Conservation (phyloP, 2,329 filamentous ascomycete genomes). For the Pseudogymnoascus destructans region DNA sequence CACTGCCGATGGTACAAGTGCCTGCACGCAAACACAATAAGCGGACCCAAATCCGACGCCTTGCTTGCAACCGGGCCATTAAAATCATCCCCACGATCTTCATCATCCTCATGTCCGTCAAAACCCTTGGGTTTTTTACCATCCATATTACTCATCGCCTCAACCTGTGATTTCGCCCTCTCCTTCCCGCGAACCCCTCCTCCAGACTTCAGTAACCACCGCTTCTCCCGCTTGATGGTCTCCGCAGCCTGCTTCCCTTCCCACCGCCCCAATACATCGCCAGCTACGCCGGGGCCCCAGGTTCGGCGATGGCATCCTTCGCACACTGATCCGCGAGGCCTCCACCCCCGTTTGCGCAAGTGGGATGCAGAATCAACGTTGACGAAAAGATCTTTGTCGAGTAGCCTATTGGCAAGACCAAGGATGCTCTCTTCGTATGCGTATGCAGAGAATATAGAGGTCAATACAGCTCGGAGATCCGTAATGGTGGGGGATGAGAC, state of each 20-base stretch:
- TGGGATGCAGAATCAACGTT: conserved; percentile 63
- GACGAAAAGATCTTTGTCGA: conserved; percentile 80
- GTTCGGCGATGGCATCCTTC: conserved; percentile 70
- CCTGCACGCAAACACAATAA: conserved; percentile 57
- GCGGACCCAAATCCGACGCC: conserved; percentile 43
- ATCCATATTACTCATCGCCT: neutral
- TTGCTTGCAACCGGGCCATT: conserved; percentile 22
- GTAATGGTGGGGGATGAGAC: conserved; percentile 72
- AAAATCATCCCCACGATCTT: conserved; percentile 26
- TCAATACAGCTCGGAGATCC: conserved; percentile 71
- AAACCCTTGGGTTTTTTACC: conserved; percentile 38
- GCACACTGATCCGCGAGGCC: conserved; percentile 73
- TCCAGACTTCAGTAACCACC: conserved; percentile 23
- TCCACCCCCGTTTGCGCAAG: conserved; percentile 75
- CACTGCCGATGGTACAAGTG: conserved; percentile 60
- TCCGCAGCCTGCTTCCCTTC: conserved; percentile 45
- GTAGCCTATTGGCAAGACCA: conserved; percentile 66
- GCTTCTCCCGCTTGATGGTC: conserved; percentile 29
- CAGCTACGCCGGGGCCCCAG: conserved; percentile 79
- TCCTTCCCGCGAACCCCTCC: conserved; percentile 21
- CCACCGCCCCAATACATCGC: conserved; percentile 71
- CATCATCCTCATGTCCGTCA: conserved; percentile 31
- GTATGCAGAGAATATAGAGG: conserved; percentile 88
- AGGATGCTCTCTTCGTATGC: conserved; percentile 89
- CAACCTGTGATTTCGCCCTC: conserved; percentile 1